Evolutionary conservation across 208 protist species (phyloP).

Genomic region (Trypanosoma lewisi): DNA sequence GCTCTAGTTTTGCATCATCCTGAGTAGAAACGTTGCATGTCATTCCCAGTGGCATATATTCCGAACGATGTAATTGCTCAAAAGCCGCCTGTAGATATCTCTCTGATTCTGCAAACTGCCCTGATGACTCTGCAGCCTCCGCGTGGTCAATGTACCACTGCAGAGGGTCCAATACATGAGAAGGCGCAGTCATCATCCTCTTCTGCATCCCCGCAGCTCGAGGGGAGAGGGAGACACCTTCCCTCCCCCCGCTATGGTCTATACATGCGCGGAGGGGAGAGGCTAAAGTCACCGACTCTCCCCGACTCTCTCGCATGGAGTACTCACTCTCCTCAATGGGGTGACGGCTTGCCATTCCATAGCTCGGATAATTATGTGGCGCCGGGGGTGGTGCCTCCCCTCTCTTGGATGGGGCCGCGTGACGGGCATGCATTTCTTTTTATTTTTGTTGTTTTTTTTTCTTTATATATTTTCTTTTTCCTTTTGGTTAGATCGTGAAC

Average conservation of each 20-base stretch:
- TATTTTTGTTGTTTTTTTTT: too few relatives aligned
- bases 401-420: too few relatives aligned
- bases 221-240: slow-evolving; percentile 57
- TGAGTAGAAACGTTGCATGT: background rate
- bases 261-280: slow-evolving; percentile 76
- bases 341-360: slow-evolving; percentile 31
- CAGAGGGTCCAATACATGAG: slow-evolving; percentile 16
- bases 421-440: too few relatives aligned
- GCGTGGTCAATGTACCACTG: slow-evolving; percentile 44
- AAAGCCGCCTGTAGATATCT: slow-evolving; percentile 54
- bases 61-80: slow-evolving; percentile 60
- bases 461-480: too few relatives aligned
- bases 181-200: background rate
- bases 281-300: slow-evolving; percentile 35
- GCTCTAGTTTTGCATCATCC: slow-evolving; percentile 11
- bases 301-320: slow-evolving; percentile 42
- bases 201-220: slow-evolving; percentile 24
- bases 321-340: slow-evolving; percentile 82
- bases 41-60: slow-evolving; percentile 19
- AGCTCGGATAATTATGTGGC: too few relatives aligned
- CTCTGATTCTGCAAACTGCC: slow-evolving; percentile 38
- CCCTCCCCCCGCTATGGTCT: slow-evolving; percentile 63
- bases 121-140: slow-evolving; percentile 33
- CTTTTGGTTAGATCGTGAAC: too few relatives aligned
- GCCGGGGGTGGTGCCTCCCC: too few relatives aligned